Evolutionary conservation across 2,329 filamentous ascomycete species (phyloP).

Genomic region (Daldinia eschscholtzii): DNA sequence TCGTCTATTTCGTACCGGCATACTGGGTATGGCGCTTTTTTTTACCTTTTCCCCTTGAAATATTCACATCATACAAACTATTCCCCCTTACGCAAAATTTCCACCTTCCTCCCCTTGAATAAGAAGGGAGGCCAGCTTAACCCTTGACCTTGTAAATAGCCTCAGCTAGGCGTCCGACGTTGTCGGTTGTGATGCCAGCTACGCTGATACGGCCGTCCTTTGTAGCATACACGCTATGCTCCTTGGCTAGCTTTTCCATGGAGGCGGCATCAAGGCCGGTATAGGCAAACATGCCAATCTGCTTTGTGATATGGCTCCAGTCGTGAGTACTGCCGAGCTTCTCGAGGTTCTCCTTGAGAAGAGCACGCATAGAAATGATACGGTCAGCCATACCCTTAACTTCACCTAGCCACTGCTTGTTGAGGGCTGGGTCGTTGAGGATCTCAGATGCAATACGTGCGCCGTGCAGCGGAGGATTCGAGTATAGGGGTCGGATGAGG

Average conservation of each 20-base stretch:
- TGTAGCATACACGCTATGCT: conserved; percentile 98
- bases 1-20: conserved; percentile 33
- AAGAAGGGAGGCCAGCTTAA: conserved; percentile 52
- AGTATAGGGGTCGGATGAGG: conserved; percentile 95
- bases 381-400: conserved; percentile 99
- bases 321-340: conserved; percentile 95
- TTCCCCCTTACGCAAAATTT: conserved; percentile 1
- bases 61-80: conserved; percentile 13
- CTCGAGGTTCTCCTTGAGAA: conserved; percentile 95
- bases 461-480: conserved; percentile 96
- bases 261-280: conserved; percentile 91
- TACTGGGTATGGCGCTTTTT: conserved; percentile 22
- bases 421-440: conserved; percentile 84
- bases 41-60: conserved; percentile 1
- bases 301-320: conserved; percentile 98
- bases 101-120: not conserved
- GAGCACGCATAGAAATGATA: conserved; percentile 97
- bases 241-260: conserved; percentile 91
- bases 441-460: conserved; percentile 94
- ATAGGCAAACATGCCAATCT: conserved; percentile 99
- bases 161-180: conserved; percentile 84
- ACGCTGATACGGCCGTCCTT: conserved; percentile 91
- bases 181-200: conserved; percentile 83
- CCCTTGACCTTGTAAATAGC: conserved; percentile 87
- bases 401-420: conserved; percentile 95